Evolutionary conservation across 352 stramenopile genomes (phyloP), one percentile per base, ranked within the genome.

Genomic region (Phytophthora agathidicida): DNA sequence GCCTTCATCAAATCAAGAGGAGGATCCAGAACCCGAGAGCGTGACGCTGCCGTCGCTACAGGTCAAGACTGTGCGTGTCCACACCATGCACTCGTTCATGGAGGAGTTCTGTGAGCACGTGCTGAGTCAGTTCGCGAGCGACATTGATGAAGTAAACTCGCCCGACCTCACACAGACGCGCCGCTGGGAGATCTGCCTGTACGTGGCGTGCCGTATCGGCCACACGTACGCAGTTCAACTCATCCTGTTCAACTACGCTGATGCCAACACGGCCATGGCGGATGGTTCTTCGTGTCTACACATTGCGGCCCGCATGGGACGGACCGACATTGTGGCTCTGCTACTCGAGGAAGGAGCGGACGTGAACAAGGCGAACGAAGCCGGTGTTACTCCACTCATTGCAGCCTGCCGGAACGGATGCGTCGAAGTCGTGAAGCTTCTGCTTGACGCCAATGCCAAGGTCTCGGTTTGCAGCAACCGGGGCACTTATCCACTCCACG

Each of bases 41-140:
- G 49, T 39, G 20, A 50, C 60, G 2, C 66, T 92, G 5, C 83
- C 80, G 1, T 51, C 64, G 16, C 64, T 93, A 14, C 69, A 83
- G 27, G 71, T 91, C 17, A 86, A 88, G 49, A 59, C 70, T 1
- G 60, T 93, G 37, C 73, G 71, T 11, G 75, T 91, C 17, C 77
- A 84, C 55, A 91, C 83, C 7, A 76, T 91, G 70, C 72, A 91
- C 54, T 81, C 79, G 44, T 89, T 91, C 67, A 77, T 93, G 65
- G 83, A 93, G 47, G 83, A 93, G 38, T 93, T 90, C 45, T 86
- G 83, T 53, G 75, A 91, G 23, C 78, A 85, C 9, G 65, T 90
- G 22, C 53, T 91, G 19, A 71, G 46, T 20, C 75, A 89, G 42
- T 86, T 89, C 48, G 80, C 76, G 20, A 66, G 63, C 43, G 81